A percentile compares a stretch with the other conserved stretches of the same genome.
These are phyloP conservation scores for Wickerhamomyces bisporus DNA, from an alignment of 805 yeast species.

Conservation along the genomic window DNA sequence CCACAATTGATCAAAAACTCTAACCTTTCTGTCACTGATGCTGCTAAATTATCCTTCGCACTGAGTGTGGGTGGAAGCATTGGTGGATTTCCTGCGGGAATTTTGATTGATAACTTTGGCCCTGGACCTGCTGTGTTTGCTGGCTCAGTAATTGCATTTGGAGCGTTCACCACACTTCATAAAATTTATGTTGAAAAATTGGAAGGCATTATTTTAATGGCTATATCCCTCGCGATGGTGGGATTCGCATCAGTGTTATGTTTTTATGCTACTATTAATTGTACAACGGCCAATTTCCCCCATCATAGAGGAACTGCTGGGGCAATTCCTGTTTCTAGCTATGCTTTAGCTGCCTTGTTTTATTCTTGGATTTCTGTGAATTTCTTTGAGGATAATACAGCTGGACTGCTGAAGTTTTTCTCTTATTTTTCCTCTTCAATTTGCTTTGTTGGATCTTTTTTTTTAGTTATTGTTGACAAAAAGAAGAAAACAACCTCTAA, in stretches of 20 bases:
- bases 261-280: constrained; percentile 50
- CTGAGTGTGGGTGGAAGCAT: constrained; percentile 60
- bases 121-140: constrained; percentile 46
- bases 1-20: constrained; percentile 61
- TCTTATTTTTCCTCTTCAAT: constrained; percentile 40
- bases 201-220: constrained; percentile 36
- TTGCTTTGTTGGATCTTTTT: constrained; percentile 29
- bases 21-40: constrained; percentile 51
- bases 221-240: constrained; percentile 45
- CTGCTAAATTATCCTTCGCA: constrained; percentile 61
- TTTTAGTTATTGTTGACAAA: constrained; percentile 21
- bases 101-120: constrained; percentile 57
- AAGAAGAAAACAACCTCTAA: neutral
- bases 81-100: constrained; percentile 70
- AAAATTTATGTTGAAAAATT: constrained; percentile 37
- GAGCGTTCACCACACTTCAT: constrained; percentile 50
- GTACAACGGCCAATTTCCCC: constrained; percentile 57
- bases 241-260: constrained; percentile 64
- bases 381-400: constrained; percentile 47
- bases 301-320: constrained; percentile 45
- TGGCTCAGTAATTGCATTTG: constrained; percentile 51
- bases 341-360: constrained; percentile 66
- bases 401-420: constrained; percentile 51
- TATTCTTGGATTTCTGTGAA: constrained; percentile 54
- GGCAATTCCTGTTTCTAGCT: constrained; percentile 29